These are phyloP conservation scores for Chytridium lagenaria DNA, from an alignment of 371 early-diverging fungal species.

Conservation along the genomic window DNA sequence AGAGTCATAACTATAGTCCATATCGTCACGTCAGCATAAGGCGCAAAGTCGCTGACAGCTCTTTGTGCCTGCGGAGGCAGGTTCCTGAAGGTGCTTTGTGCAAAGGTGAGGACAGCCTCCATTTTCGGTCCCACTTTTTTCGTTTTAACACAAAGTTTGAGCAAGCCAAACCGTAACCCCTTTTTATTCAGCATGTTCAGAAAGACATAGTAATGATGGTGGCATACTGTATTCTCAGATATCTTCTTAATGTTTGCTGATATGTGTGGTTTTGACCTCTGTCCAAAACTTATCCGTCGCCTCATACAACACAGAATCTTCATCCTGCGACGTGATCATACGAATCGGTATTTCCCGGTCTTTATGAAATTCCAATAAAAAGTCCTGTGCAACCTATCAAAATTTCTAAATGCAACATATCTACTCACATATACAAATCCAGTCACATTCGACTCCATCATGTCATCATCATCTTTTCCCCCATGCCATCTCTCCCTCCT, in stretches of 20 bases:
- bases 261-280: too few relatives aligned
- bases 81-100: neutral
- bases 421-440: neutral
- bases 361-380: neutral
- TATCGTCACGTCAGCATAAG: conserved; percentile 18
- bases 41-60: conserved; percentile 17
- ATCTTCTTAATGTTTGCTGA: too few relatives aligned
- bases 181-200: too few relatives aligned
- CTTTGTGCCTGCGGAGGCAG: conserved; percentile 21
- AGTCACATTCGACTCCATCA: neutral
- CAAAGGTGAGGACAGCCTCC: neutral
- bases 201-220: too few relatives aligned
- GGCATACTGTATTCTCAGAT: too few relatives aligned
- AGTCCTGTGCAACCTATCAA: neutral
- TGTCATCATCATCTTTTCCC: neutral
- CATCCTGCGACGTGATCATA: neutral
- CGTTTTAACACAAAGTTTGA: too few relatives aligned
- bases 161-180: too few relatives aligned
- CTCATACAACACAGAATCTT: neutral
- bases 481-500: neutral
- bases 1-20: conserved; percentile 10
- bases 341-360: neutral
- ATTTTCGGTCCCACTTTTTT: too few relatives aligned
- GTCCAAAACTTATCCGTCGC: too few relatives aligned
- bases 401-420: neutral